Evolutionary conservation across 1,284 basidiomycete genomes (phyloP), one percentile per base, ranked within the genome.

Genomic region (Sanguinoderma infundibulare): DNA sequence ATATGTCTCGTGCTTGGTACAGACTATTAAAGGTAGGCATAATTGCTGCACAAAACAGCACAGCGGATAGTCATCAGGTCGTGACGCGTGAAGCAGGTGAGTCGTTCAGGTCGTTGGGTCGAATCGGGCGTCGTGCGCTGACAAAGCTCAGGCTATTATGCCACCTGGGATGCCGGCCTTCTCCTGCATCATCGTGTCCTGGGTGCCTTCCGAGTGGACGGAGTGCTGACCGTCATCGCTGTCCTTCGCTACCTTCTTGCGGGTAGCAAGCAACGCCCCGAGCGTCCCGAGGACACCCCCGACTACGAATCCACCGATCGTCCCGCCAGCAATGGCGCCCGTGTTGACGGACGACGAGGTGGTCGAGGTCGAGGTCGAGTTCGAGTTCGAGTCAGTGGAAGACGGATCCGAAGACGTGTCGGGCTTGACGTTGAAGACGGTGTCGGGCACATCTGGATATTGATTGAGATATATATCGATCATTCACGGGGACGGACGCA

Each of bases 151-250:
- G 34, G 28, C 53, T 6, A 35, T 10, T 1, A n/a, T n/a, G n/a
- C n/a, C n/a, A n/a, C 40, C 42, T 12, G 40, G 30, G 17, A 46
- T 34, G 30, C 53, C 40, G 14, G 28, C 39, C 53, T 55, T 55
- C 53, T 55, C 40, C 10, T 26, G 28, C 39, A 55, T 24, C n/a
- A 55, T 34, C 17, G 53, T 55, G 53, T 55, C 42, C 53, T 44
- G 52, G 6, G 52, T 53, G 24, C 40, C 52, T 24, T 42, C 40
- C 53, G 53, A 55, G 28, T 35, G 53, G 2, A 55, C 40, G 15
- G 53, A 55, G 40, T 35, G 40, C 40, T 46, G 53, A n/a, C 53
- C 53, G 28, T 55, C 53, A 30, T 55, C 53, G 22, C 24, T 36
- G 12, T 6, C n/a, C 38, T 54, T 54, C 38, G 10, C 22, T 7